These are phyloP conservation scores for Agrocybe chaxingu DNA, from an alignment of 768 basidiomycete species.

Conservation along the genomic window DNA sequence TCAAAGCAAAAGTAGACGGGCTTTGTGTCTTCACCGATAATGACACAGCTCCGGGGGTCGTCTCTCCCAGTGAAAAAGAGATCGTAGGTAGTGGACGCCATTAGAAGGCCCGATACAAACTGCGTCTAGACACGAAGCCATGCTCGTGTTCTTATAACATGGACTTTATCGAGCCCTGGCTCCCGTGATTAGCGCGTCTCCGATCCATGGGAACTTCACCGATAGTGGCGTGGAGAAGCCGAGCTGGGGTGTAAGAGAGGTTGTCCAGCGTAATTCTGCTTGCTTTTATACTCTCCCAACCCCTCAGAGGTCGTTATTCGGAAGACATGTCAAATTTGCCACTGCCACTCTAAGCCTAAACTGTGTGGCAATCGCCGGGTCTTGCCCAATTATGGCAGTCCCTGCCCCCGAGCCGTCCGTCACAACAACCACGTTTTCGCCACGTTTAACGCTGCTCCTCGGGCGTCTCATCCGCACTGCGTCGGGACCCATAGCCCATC, in stretches of 20 bases:
- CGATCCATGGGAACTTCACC: conserved; percentile 47
- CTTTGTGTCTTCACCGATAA: conserved; percentile 63
- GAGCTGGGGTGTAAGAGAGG: conserved; percentile 3
- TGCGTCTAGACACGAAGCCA: conserved; percentile 28
- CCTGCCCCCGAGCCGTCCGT: conserved; percentile 19
- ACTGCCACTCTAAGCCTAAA: conserved; percentile 37
- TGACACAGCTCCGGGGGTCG: conserved; percentile 63
- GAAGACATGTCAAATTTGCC: conserved; percentile 37
- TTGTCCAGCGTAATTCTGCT: not conserved
- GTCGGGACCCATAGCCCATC: not conserved
- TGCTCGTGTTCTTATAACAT: conserved; percentile 41
- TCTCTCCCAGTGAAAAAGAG: conserved; percentile 70
- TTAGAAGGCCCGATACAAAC: conserved; percentile 32
- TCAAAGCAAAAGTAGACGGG: conserved; percentile 67
- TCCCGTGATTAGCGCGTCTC: conserved; percentile 51
- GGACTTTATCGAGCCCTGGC: conserved; percentile 38
- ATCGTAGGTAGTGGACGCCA: conserved; percentile 44
- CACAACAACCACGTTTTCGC: conserved; percentile 27
- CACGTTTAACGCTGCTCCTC: conserved; percentile 19
- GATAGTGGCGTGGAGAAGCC: conserved; percentile 47
- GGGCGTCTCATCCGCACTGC: conserved; percentile 3
- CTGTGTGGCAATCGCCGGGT: conserved; percentile 31
- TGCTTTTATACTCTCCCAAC: conserved; percentile 13
- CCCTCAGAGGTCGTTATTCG: conserved; percentile 12
- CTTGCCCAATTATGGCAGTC: conserved; percentile 23